These are phyloP conservation scores for Monascus ruber DNA, from an alignment of 2,329 filamentous ascomycete genomes.

Conservation along the genomic window DNA sequence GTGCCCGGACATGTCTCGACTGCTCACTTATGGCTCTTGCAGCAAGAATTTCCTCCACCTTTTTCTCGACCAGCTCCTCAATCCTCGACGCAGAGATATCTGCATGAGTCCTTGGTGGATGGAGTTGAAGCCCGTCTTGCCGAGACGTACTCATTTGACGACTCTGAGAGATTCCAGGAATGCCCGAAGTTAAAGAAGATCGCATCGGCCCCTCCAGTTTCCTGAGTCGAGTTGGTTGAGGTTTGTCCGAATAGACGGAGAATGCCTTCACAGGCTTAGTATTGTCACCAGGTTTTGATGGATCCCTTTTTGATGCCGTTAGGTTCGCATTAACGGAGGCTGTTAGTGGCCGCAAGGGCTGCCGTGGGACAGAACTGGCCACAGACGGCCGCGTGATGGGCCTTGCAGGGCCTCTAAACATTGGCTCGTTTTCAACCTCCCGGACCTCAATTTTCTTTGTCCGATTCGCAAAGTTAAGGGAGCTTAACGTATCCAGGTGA, in stretches of 20 bases:
- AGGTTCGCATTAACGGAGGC: constrained; percentile 64
- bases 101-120: constrained; percentile 31
- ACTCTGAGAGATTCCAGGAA: constrained; percentile 11
- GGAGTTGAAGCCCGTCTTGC: constrained; percentile 10
- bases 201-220: constrained; percentile 36
- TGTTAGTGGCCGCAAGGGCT: constrained; percentile 67
- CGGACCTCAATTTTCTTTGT: constrained; percentile 94
- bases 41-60: constrained; percentile 79
- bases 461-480: constrained; percentile 85
- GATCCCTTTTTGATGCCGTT: constrained; percentile 41
- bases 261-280: constrained; percentile 70
- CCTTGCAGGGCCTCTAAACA: constrained; percentile 65
- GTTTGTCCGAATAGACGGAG: constrained; percentile 70
- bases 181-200: constrained; percentile 27
- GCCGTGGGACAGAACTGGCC: constrained; percentile 45
- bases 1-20: constrained; percentile 31
- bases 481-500: constrained; percentile 86
- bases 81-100: constrained; percentile 61
- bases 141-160: constrained; percentile 42
- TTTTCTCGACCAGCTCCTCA: constrained; percentile 83
- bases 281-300: constrained; percentile 43
- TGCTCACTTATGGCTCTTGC: constrained; percentile 54
- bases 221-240: constrained; percentile 23
- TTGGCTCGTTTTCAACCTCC: constrained; percentile 89
- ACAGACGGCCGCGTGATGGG: constrained; percentile 31